These are phyloP conservation scores for Catenaria anguillulae DNA, from an alignment of 371 early-diverging fungal genomes.

Conservation along the genomic window DNA sequence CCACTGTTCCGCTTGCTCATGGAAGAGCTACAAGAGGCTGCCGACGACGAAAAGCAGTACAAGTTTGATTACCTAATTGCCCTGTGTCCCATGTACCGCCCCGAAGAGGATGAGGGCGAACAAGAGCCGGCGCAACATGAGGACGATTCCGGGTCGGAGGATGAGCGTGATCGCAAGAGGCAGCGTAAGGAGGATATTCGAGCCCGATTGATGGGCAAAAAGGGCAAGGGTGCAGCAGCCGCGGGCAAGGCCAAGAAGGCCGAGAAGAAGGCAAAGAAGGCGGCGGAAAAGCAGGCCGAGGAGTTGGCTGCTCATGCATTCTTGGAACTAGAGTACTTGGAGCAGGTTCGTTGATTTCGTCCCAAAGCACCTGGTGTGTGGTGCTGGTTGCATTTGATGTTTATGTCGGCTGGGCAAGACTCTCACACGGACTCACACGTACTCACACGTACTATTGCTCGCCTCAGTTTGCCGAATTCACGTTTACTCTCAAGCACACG, in stretches of 20 bases:
- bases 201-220: too few species aligned
- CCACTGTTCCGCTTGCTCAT: slow-evolving; percentile 76
- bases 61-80: slow-evolving; percentile 63
- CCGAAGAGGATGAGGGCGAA: slow-evolving; percentile 42
- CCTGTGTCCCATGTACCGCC: slow-evolving; percentile 62
- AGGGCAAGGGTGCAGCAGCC: too few species aligned
- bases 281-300: not conserved
- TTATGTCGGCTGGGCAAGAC: too few species aligned
- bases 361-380: too few species aligned
- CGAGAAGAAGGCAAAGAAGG: not conserved
- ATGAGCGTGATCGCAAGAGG: not conserved
- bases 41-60: slow-evolving; percentile 13
- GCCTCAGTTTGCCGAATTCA: not conserved
- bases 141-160: slow-evolving; percentile 21
- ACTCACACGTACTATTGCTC: too few species aligned
- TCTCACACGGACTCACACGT: not conserved
- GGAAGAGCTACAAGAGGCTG: slow-evolving; percentile 62
- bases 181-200: too few species aligned
- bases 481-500: not conserved
- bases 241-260: not conserved
- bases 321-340: slow-evolving; percentile 4
- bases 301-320: not conserved
- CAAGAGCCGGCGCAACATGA: too few species aligned
- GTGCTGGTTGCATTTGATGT: not conserved
- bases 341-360: not conserved